Evolutionary conservation across 441 rosid species (phyloP).

Genomic region (Viola pubescens): DNA sequence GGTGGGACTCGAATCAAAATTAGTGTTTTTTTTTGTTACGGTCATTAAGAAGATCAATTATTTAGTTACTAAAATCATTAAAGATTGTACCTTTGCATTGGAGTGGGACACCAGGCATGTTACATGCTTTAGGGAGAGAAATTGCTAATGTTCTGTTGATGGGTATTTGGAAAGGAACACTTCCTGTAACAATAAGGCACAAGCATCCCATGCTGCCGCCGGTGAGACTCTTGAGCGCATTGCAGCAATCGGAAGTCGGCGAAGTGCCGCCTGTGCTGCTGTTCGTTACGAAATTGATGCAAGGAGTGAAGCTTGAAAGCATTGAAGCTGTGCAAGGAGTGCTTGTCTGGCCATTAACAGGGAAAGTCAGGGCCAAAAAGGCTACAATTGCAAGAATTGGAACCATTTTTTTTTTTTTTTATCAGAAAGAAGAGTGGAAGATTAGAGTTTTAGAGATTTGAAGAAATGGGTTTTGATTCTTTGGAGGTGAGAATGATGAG

Average conservation of each 20-base stretch:
- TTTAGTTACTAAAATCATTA: background rate
- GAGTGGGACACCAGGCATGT: conserved; percentile 75
- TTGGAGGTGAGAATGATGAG: conserved; percentile 12
- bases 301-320: conserved; percentile 52
- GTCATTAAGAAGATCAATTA: background rate
- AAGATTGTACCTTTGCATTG: conserved; percentile 55
- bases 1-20: background rate
- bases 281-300: conserved; percentile 60
- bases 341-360: conserved; percentile 36
- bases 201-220: conserved; percentile 50
- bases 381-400: conserved; percentile 21
- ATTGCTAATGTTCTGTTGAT: conserved; percentile 71
- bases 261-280: conserved; percentile 46
- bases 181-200: conserved; percentile 62
- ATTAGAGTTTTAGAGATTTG: conserved; percentile 3
- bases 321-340: conserved; percentile 45
- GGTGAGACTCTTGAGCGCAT: conserved; percentile 49
- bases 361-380: conserved; percentile 19
- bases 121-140: conserved; percentile 78
- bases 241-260: conserved; percentile 57
- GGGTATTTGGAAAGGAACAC: conserved; percentile 59
- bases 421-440: conserved; percentile 1
- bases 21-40: background rate
- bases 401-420: background rate
- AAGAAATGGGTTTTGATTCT: conserved; percentile 6